phyloP scores from a whole-genome alignment of 176 grass and related monocot species.

The Poa pratensis region DNA sequence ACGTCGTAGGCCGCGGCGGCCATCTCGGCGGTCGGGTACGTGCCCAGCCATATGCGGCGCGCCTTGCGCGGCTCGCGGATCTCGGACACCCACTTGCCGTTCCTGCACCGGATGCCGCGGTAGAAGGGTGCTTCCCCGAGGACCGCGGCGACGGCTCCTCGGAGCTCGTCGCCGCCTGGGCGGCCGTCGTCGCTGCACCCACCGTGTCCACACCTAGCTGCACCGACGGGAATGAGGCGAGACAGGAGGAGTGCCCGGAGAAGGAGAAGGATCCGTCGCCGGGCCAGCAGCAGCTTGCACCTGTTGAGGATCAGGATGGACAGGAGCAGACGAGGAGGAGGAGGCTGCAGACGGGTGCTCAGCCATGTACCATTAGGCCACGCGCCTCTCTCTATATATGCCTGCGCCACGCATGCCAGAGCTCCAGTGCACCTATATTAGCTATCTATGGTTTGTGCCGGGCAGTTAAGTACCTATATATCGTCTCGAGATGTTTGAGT shows the following conservation, averaged over 20 bases:
- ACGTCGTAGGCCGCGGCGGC: constrained; percentile 92
- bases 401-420: constrained; percentile 24
- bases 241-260: constrained; percentile 30
- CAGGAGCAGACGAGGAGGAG: constrained; percentile 17
- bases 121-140: constrained; percentile 66
- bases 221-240: constrained; percentile 29
- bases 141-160: constrained; percentile 64
- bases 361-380: constrained; percentile 64
- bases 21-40: constrained; percentile 86
- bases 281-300: constrained; percentile 24
- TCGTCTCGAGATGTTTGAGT: not conserved
- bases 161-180: constrained; percentile 36
- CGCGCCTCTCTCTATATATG: constrained; percentile 25
- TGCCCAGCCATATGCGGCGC: constrained; percentile 92
- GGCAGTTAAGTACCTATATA: not conserved
- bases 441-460: constrained; percentile 39
- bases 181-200: constrained; percentile 10
- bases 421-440: constrained; percentile 46
- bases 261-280: not conserved
- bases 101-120: constrained; percentile 85
- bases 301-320: not conserved
- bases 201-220: constrained; percentile 12
- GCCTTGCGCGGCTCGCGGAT: constrained; percentile 94
- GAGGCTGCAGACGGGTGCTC: constrained; percentile 21
- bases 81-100: constrained; percentile 99